These are phyloP conservation scores for Cercospora zeae-maydis DNA, from an alignment of 2,329 filamentous ascomycete species.

Conservation along the genomic window DNA sequence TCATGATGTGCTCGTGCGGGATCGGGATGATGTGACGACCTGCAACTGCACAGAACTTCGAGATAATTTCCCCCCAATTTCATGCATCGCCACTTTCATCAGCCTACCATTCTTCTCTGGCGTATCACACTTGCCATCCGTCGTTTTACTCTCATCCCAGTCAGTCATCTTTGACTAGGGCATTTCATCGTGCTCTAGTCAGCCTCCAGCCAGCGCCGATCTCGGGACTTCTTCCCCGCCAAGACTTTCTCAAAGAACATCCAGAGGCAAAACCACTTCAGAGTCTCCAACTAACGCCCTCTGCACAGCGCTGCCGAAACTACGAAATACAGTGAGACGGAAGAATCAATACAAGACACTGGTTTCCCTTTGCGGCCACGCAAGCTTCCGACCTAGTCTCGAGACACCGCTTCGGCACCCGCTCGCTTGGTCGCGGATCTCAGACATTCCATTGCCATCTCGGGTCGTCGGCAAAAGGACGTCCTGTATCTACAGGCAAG, in stretches of 20 bases:
- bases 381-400: neutral
- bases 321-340: neutral
- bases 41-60: neutral
- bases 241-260: neutral
- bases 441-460: neutral
- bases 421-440: neutral
- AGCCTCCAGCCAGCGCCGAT: neutral
- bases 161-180: neutral
- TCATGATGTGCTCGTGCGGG: neutral
- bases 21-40: neutral
- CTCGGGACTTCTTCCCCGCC: neutral
- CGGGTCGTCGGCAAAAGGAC: neutral
- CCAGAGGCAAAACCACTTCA: neutral
- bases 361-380: neutral
- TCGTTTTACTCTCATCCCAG: neutral
- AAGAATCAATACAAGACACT: neutral
- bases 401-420: neutral
- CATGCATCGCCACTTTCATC: neutral
- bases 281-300: neutral
- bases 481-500: neutral
- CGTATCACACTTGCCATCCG: neutral
- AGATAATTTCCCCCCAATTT: neutral
- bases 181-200: neutral
- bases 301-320: neutral
- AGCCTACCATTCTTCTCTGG: neutral